A percentile compares a stretch with the other conserved stretches of the same genome.
These are phyloP conservation scores for Arthrinium phaeospermum DNA, from an alignment of 2,329 filamentous ascomycete species.

Conservation along the genomic window DNA sequence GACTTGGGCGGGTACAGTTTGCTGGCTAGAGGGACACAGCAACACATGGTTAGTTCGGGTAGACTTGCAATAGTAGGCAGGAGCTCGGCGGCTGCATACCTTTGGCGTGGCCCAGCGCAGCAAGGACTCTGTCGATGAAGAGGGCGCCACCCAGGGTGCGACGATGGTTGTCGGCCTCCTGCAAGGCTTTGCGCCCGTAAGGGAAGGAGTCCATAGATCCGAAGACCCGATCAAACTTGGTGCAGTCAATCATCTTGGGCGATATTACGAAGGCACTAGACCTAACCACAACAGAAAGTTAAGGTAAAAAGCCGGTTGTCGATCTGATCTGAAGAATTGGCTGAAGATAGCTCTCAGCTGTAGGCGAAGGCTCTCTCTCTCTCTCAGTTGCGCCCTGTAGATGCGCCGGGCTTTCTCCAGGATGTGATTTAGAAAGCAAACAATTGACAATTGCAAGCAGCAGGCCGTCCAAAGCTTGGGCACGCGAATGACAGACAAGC, in stretches of 20 bases:
- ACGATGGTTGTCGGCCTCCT: conserved; percentile 70
- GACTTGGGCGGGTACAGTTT: conserved; percentile 78
- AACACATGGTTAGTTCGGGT: not conserved
- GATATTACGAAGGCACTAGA: not conserved
- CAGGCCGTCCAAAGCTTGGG: not conserved
- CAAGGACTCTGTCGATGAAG: conserved; percentile 81
- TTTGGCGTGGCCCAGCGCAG: conserved; percentile 71
- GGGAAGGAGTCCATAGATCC: conserved; percentile 62
- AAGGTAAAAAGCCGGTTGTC: not conserved
- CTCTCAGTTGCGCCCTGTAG: not conserved
- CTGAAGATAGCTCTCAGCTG: not conserved
- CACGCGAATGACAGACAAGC: not conserved
- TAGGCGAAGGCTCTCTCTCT: not conserved
- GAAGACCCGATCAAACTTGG: conserved; percentile 73
- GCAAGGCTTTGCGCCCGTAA: conserved; percentile 65
- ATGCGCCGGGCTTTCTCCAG: conserved; percentile 24
- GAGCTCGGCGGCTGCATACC: conserved; percentile 52
- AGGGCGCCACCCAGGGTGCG: conserved; percentile 71
- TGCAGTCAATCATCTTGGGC: conserved; percentile 64
- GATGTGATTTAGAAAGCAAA: not conserved
- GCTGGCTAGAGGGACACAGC: conserved; percentile 43
- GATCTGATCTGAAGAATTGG: not conserved
- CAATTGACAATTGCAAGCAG: not conserved
- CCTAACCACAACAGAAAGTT: not conserved
- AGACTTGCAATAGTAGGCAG: not conserved